Percentiles rank a stretch among this genome's conserved stretches.
Conservation (phyloP, 768 basidiomycete species). For the Boletus eberwhitei region DNA sequence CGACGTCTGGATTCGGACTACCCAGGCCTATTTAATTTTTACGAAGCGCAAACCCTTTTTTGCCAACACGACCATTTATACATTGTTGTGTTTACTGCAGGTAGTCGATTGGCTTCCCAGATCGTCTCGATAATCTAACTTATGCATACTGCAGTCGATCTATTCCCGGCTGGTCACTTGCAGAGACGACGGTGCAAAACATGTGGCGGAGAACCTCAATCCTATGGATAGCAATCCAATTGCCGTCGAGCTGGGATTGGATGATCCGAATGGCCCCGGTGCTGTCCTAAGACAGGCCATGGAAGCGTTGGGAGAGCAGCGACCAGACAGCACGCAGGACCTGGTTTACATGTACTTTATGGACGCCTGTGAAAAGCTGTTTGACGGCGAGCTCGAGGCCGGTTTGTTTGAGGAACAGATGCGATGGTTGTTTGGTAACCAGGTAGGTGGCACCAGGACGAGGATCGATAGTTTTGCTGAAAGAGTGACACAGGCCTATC, state of each 20-base stretch:
- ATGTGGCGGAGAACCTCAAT: conserved; percentile 64
- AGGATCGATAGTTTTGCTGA: conserved; percentile 1
- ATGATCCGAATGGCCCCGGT: conserved; percentile 76
- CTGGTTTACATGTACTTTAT: conserved; percentile 87
- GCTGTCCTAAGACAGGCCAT: conserved; percentile 63
- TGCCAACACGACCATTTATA: conserved; percentile 91
- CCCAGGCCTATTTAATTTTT: conserved; percentile 21
- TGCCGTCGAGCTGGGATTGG: conserved; percentile 78
- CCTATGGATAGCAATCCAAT: conserved; percentile 73
- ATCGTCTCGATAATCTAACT: conserved; percentile 1
- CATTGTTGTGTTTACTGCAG: conserved; percentile 84
- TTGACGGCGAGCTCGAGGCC: conserved; percentile 91
- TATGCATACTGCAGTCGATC: conserved; percentile 55
- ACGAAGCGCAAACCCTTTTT: conserved; percentile 66
- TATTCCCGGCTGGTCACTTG: conserved; percentile 85
- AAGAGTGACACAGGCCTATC: conserved; percentile 67
- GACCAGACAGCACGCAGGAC: conserved; percentile 47
- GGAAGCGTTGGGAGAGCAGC: conserved; percentile 53
- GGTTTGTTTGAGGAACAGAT: conserved; percentile 93
- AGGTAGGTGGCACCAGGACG: conserved; percentile 43
- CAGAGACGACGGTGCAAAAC: conserved; percentile 73
- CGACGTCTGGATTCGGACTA: conserved; percentile 60
- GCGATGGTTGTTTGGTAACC: conserved; percentile 90
- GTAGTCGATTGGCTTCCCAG: conserved; percentile 34
- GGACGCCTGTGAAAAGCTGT: conserved; percentile 88